Evolutionary conservation across 192 early-diverging fungal species (phyloP).

Genomic region (Helicostylum pulchrum): DNA sequence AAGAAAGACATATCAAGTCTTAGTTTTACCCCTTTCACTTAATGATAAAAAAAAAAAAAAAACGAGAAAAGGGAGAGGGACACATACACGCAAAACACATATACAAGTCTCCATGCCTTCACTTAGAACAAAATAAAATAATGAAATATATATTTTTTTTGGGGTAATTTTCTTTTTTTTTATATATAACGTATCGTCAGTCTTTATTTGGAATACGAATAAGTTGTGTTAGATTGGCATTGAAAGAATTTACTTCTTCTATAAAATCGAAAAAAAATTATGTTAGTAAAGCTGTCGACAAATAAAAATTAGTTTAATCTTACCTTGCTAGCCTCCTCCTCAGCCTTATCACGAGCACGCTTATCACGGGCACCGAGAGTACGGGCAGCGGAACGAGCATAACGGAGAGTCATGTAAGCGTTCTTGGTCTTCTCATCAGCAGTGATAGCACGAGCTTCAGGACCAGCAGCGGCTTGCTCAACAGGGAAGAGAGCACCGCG

Average conservation of each 20-base stretch:
- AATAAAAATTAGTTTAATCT: conserved; percentile 19
- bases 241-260: conserved; percentile 15
- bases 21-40: not conserved
- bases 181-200: conserved; percentile 6
- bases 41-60: conserved; percentile 7
- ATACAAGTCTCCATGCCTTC: not conserved
- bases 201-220: conserved; percentile 28
- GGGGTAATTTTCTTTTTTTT: conserved; percentile 5
- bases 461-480: conserved; percentile 47
- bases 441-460: conserved; percentile 54
- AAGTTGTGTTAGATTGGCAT: not conserved
- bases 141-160: no score
- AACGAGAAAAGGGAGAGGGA: not conserved
- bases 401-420: conserved; percentile 74
- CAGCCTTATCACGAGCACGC: conserved; percentile 76
- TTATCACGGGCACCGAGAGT: conserved; percentile 76
- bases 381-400: conserved; percentile 72
- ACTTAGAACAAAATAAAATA: no score
- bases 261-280: not conserved
- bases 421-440: conserved; percentile 51
- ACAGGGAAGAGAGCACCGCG: conserved; percentile 67
- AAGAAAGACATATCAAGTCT: not conserved
- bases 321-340: conserved; percentile 79
- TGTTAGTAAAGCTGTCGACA: not conserved
- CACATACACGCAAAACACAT: not conserved